phyloP scores from a whole-genome alignment of 345 rosid species.

The Passiflora organensis region DNA sequence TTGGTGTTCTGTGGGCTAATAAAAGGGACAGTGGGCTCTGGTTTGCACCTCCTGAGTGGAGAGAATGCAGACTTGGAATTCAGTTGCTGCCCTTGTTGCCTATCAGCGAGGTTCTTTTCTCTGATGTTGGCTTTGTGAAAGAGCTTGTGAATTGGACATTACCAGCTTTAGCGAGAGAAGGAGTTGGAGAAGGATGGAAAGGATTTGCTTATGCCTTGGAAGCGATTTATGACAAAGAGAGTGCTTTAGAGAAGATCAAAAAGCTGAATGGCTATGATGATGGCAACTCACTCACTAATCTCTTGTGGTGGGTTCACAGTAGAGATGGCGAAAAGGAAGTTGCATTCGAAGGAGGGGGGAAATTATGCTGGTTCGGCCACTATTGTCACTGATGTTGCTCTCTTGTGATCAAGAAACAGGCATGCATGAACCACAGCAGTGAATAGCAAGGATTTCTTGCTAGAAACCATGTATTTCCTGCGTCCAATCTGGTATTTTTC shows the following conservation, averaged over 20 bases:
- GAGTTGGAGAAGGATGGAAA: slow-evolving; percentile 92
- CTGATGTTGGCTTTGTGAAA: slow-evolving; percentile 46
- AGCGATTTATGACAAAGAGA: slow-evolving; percentile 56
- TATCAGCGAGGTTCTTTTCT: slow-evolving; percentile 61
- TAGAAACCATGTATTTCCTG: no score
- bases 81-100: slow-evolving; percentile 75
- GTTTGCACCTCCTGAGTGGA: slow-evolving; percentile 82
- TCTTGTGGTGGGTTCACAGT: slow-evolving; percentile 91
- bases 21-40: slow-evolving; percentile 89
- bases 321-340: slow-evolving; percentile 40
- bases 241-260: slow-evolving; percentile 56
- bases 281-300: slow-evolving; percentile 74
- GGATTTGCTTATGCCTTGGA: slow-evolving; percentile 82
- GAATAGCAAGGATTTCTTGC: neutral
- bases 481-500: no score
- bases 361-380: slow-evolving; percentile 63
- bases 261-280: slow-evolving; percentile 56
- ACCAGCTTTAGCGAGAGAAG: slow-evolving; percentile 61
- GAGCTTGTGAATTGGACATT: slow-evolving; percentile 79
- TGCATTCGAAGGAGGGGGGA: slow-evolving; percentile 40
- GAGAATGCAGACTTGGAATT: slow-evolving; percentile 82
- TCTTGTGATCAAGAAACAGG: neutral
- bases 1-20: slow-evolving; percentile 83
- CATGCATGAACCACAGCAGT: neutral
- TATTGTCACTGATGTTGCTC: slow-evolving; percentile 47